These are phyloP conservation scores for Arthrobotrys sinensis DNA, from an alignment of 2,329 filamentous ascomycete genomes.

Conservation along the genomic window DNA sequence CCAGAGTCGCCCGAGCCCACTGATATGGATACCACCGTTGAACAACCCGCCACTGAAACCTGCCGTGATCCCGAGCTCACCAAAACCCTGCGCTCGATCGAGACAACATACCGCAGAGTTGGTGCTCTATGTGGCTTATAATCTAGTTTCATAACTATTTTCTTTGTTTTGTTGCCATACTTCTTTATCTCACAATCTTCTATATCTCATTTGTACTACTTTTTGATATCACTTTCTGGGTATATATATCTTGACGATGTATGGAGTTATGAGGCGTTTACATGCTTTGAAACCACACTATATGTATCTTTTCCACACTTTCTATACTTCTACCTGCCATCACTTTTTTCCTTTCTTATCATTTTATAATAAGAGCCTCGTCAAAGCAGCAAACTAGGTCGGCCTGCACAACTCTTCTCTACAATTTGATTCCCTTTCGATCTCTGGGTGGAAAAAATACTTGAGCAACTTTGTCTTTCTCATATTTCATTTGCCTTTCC, in stretches of 20 bases:
- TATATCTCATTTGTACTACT: conserved; percentile 39
- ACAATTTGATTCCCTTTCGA: conserved; percentile 45
- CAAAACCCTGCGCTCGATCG: conserved; percentile 59
- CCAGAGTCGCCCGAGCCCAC: conserved; percentile 43
- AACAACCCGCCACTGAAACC: conserved; percentile 40
- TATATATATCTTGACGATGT: conserved; percentile 61
- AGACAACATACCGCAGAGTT: conserved; percentile 51
- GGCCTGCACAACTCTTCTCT: conserved; percentile 55
- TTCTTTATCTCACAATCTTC: conserved; percentile 18
- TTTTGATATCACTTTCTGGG: conserved; percentile 28
- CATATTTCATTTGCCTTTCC: not conserved
- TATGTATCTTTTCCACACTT: conserved; percentile 19
- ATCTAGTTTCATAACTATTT: conserved; percentile 8
- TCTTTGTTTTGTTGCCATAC: conserved; percentile 18
- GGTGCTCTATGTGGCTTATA: conserved; percentile 56
- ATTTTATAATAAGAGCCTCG: conserved; percentile 58
- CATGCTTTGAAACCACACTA: conserved; percentile 20
- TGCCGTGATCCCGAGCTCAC: conserved; percentile 53
- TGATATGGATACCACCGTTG: conserved; percentile 23
- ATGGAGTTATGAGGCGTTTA: conserved; percentile 55
- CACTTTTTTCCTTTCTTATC: conserved; percentile 34
- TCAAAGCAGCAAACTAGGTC: conserved; percentile 35
- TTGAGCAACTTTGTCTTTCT: conserved; percentile 16
- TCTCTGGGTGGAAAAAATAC: conserved; percentile 41
- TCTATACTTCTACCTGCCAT: conserved; percentile 27